Conservation (phyloP, 108 stramenopile species). For the Cyclotella sp. region DNA sequence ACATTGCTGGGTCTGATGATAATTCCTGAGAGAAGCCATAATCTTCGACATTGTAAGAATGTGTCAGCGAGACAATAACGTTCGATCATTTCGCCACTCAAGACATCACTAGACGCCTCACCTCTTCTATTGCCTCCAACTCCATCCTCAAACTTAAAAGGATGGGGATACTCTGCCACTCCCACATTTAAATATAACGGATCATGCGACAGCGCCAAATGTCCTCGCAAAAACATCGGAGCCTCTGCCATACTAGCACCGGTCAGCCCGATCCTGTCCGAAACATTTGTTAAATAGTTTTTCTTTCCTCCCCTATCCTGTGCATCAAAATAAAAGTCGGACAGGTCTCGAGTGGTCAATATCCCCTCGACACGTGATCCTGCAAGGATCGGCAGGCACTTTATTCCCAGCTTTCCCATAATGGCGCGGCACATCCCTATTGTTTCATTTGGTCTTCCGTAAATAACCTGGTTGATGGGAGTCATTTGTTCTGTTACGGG, state of each 20-base stretch:
- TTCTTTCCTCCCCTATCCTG: slow-evolving; percentile 93
- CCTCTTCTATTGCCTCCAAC: slow-evolving; percentile 73
- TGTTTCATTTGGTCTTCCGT: slow-evolving; percentile 82
- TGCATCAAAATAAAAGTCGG: slow-evolving; percentile 82
- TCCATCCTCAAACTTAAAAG: slow-evolving; percentile 85
- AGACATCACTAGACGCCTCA: too few relatives aligned
- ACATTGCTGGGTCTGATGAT: slow-evolving; percentile 71
- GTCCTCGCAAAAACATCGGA: slow-evolving; percentile 70
- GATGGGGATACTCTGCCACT: slow-evolving; percentile 90
- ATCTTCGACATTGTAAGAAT: too few relatives aligned
- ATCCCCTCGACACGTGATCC: slow-evolving; percentile 89
- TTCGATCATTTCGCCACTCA: too few relatives aligned
- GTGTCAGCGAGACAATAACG: too few relatives aligned
- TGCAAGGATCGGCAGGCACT: slow-evolving; percentile 89
- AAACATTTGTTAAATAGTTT: slow-evolving; percentile 84
- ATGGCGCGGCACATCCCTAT: slow-evolving; percentile 86
- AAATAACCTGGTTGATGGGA: slow-evolving; percentile 85
- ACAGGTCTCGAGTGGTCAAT: slow-evolving; percentile 89
- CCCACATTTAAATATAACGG: slow-evolving; percentile 83
- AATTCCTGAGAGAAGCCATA: slow-evolving; percentile 67
- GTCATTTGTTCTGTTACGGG: slow-evolving; percentile 72
- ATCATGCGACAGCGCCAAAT: slow-evolving; percentile 69
- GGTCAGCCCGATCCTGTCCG: slow-evolving; percentile 87
- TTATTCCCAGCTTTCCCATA: slow-evolving; percentile 90
- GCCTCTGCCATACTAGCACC: slow-evolving; percentile 87